Conservation (phyloP, 129 eudicot species). For the Glebionis coronaria region DNA sequence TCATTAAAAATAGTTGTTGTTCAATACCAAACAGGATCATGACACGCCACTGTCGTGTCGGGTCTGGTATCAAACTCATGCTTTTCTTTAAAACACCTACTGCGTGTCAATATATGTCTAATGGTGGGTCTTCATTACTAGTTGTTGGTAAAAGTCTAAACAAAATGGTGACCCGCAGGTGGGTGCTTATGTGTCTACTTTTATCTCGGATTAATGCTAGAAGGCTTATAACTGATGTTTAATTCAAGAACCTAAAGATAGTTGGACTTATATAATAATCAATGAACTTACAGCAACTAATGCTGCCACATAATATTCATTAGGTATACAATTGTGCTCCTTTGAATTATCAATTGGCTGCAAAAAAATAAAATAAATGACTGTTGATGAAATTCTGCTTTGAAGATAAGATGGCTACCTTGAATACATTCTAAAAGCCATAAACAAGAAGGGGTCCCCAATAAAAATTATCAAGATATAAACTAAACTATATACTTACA, state of each 20-base stretch:
- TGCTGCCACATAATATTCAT: constrained; percentile 91
- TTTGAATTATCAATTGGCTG: constrained; percentile 77
- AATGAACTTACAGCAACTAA: constrained; percentile 76
- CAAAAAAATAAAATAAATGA: constrained; percentile 10
- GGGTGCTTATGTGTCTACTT: no score
- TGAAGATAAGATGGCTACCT: constrained; percentile 3
- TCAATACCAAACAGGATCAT: background rate
- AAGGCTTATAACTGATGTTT: background rate
- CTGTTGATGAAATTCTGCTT: constrained; percentile 1
- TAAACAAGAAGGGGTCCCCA: background rate
- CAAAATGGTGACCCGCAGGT: no score
- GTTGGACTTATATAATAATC: no score
- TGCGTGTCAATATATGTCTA: no score
- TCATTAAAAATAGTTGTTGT: background rate
- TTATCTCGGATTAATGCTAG: background rate
- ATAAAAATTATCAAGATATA: constrained; percentile 9
- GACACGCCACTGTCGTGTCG: constrained; percentile 7
- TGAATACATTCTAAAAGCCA: background rate
- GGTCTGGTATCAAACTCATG: background rate
- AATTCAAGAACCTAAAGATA: constrained; percentile 8
- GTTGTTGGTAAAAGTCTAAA: no score
- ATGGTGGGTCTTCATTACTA: no score
- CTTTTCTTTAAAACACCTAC: no score
- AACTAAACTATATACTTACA: constrained; percentile 55
- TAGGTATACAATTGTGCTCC: constrained; percentile 97